A percentile compares a stretch with the other conserved stretches of the same genome.
phyloP scores from a whole-genome alignment of 1,139 yeast genomes.

The Pichia terricola region DNA sequence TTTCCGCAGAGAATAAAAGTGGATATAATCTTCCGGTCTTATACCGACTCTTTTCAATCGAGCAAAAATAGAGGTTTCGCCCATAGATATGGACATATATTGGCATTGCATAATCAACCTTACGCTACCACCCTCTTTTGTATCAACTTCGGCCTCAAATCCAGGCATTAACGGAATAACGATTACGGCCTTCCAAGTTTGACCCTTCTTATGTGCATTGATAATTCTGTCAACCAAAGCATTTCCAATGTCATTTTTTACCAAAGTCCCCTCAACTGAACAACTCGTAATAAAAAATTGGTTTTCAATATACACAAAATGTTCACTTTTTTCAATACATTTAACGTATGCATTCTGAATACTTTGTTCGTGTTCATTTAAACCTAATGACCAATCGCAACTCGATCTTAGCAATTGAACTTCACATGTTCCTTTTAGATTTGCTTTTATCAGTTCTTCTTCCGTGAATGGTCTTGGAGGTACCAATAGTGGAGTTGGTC shows the following conservation, averaged over 20 bases:
- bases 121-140: slow-evolving; percentile 88
- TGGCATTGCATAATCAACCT: slow-evolving; percentile 97
- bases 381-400: slow-evolving; percentile 88
- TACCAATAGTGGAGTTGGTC: slow-evolving; percentile 81
- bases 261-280: slow-evolving; percentile 73
- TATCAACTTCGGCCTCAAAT: slow-evolving; percentile 87
- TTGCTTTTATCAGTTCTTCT: slow-evolving; percentile 54
- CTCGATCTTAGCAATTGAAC: slow-evolving; percentile 83
- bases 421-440: slow-evolving; percentile 82
- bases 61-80: slow-evolving; percentile 82
- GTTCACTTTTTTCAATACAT: slow-evolving; percentile 84
- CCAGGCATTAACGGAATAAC: slow-evolving; percentile 97
- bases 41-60: slow-evolving; percentile 72
- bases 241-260: slow-evolving; percentile 88
- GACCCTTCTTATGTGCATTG: slow-evolving; percentile 70
- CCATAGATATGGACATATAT: slow-evolving; percentile 86
- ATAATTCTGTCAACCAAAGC: slow-evolving; percentile 92
- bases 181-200: slow-evolving; percentile 81
- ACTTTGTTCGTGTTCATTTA: slow-evolving; percentile 76
- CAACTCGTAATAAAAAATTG: slow-evolving; percentile 81
- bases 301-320: slow-evolving; percentile 88
- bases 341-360: slow-evolving; percentile 89
- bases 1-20: slow-evolving; percentile 82
- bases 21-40: slow-evolving; percentile 78
- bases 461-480: slow-evolving; percentile 86